Conservation (phyloP, 768 basidiomycete genomes). For the Mycena rebaudengoi region DNA sequence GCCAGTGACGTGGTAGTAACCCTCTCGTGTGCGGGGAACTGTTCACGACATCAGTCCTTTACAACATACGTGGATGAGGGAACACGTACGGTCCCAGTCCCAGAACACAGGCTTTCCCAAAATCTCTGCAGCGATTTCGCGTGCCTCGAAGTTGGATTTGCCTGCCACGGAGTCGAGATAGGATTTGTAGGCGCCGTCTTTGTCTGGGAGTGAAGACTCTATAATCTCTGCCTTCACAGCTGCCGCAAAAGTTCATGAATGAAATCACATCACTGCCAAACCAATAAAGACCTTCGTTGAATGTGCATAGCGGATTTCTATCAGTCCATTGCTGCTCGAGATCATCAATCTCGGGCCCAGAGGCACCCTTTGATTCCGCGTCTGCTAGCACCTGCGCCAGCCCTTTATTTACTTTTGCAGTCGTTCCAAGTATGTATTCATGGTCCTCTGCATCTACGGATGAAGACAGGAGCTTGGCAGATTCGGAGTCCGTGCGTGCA, state of each 20-base stretch:
- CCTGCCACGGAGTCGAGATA: conserved; percentile 68
- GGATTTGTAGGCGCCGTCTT: conserved; percentile 61
- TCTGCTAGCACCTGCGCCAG: conserved; percentile 76
- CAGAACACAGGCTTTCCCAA: conserved; percentile 78
- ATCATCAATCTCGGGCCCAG: conserved; percentile 73
- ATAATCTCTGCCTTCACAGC: conserved; percentile 69
- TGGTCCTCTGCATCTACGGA: conserved; percentile 88
- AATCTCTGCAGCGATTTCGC: conserved; percentile 77
- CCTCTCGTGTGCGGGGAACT: conserved; percentile 91
- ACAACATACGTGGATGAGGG: background rate
- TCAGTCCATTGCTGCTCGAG: conserved; percentile 82
- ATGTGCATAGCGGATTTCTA: conserved; percentile 76
- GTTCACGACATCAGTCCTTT: conserved; percentile 4
- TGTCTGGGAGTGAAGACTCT: conserved; percentile 57
- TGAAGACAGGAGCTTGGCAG: conserved; percentile 83
- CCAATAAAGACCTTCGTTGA: conserved; percentile 71
- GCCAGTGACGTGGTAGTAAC: conserved; percentile 88
- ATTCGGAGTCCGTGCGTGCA: conserved; percentile 92
- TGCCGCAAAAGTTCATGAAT: conserved; percentile 33
- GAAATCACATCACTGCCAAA: too few relatives aligned
- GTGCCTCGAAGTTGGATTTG: conserved; percentile 77
- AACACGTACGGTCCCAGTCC: conserved; percentile 84
- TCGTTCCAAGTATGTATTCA: conserved; percentile 75
- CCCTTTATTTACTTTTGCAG: conserved; percentile 51
- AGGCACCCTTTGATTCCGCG: conserved; percentile 70